Base-by-base conservation (phyloP, 345 rosid species). In the Turnera subulata region DNA sequence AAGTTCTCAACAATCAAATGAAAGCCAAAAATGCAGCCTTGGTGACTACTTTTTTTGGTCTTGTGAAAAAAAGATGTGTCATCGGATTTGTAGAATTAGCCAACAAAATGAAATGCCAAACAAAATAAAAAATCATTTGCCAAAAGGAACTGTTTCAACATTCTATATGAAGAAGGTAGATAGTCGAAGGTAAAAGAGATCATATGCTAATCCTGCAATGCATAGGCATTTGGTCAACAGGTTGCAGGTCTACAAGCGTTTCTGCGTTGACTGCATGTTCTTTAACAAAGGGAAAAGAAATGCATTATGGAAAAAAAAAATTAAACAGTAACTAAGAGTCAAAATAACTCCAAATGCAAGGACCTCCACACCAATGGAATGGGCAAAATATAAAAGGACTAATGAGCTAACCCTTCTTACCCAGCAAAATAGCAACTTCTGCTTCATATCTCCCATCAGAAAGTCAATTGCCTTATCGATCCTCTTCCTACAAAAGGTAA, bases 341-440 rank as follows among this genome's bases (percentile, higher is more conserved):
- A n/a, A 38, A 37, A 18, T 1, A 45, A 16, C n/a, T 37, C n/a
- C 18, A 17, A 21, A 14, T 49, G 46, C 32, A 35, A 64, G 45
- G 18, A 54, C 14, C 15, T 12, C 29, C 11, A 37, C 11, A 26
- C 25, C 38, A 38, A 57, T 57, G 12, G 23, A 44, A 13, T 29
- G 8, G 35, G 4, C 4, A 29, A 26, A 19, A 14, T 8, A 32
- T 7, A 55, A 55, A 39, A 5, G 24, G 33, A 19, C 38, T 15
- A 6, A 56, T 17, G 1, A 4, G 10, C 17, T 21, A 43, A 40
- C 22, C 15, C 58, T 32, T 53, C 77, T 50, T 73, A 92, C 98
- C 99, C 96, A 93, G 69, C 86, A 84, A 77, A 93, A 89, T 40
- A 92, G 70, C 66, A 89, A 62, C 72, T 77, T 82, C 35, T 52